Conservation (phyloP, 116 monocot species). For the Dioscorea cayenensis region DNA sequence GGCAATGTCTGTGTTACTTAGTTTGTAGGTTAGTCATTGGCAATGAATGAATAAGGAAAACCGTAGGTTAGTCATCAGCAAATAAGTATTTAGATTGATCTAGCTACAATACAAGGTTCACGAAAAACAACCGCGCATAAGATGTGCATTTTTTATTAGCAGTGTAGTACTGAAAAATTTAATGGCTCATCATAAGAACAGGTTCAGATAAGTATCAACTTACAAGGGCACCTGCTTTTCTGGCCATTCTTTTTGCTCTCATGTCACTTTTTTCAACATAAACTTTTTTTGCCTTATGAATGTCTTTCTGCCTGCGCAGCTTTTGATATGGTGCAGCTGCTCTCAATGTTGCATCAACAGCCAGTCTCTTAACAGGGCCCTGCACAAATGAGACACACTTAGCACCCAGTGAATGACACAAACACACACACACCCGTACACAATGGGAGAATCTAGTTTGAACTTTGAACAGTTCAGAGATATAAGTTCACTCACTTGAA, state of each 20-base stretch:
- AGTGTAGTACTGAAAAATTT: not conserved
- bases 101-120: not conserved
- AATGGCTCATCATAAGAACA: no score
- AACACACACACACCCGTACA: no score
- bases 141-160: not conserved
- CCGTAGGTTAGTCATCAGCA: not conserved
- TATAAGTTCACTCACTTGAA: not conserved
- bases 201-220: not conserved
- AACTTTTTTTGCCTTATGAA: slow-evolving; percentile 60
- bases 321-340: slow-evolving; percentile 99
- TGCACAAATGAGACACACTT: slow-evolving; percentile 18
- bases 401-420: no score
- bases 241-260: slow-evolving; percentile 98
- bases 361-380: slow-evolving; percentile 89
- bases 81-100: not conserved
- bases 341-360: slow-evolving; percentile 99
- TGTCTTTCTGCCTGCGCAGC: slow-evolving; percentile 71
- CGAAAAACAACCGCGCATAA: not conserved
- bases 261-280: slow-evolving; percentile 95
- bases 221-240: slow-evolving; percentile 97
- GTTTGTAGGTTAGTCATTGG: not conserved
- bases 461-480: not conserved
- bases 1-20: not conserved
- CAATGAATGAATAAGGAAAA: not conserved
- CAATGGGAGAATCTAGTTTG: no score